Conservation (phyloP, 371 early-diverging fungal species). For the Mucor piriformis region DNA sequence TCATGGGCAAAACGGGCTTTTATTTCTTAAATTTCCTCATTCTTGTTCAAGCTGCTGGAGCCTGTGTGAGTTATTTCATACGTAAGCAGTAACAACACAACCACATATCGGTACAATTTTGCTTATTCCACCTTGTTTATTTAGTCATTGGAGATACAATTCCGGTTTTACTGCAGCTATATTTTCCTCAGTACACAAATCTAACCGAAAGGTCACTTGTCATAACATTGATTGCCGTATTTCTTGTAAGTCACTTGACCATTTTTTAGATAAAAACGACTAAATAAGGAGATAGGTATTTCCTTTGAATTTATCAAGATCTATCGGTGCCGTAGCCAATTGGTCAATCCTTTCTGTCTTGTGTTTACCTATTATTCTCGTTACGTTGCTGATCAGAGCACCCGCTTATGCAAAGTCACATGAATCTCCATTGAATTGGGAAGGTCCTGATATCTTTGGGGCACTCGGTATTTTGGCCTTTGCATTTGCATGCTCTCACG, state of each 20-base stretch:
- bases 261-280: neutral
- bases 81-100: too few relatives aligned
- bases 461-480: constrained; percentile 68
- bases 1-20: constrained; percentile 54
- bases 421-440: constrained; percentile 46
- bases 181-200: constrained; percentile 35
- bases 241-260: constrained; percentile 39
- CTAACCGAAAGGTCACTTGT: constrained; percentile 43
- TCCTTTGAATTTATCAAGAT: constrained; percentile 55
- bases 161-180: constrained; percentile 51
- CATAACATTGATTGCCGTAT: constrained; percentile 48
- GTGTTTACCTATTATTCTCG: constrained; percentile 55
- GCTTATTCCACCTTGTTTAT: too few relatives aligned
- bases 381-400: constrained; percentile 52
- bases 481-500: constrained; percentile 65
- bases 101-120: too few relatives aligned
- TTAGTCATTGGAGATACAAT: constrained; percentile 65
- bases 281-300: constrained; percentile 37
- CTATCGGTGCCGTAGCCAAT: constrained; percentile 57
- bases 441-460: constrained; percentile 56
- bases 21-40: constrained; percentile 53
- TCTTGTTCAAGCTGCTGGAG: constrained; percentile 54
- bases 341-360: constrained; percentile 61
- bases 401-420: constrained; percentile 57
- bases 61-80: constrained; percentile 58